Base-by-base conservation (phyloP, 441 rosid species). In the Erysimum pusillum region DNA sequence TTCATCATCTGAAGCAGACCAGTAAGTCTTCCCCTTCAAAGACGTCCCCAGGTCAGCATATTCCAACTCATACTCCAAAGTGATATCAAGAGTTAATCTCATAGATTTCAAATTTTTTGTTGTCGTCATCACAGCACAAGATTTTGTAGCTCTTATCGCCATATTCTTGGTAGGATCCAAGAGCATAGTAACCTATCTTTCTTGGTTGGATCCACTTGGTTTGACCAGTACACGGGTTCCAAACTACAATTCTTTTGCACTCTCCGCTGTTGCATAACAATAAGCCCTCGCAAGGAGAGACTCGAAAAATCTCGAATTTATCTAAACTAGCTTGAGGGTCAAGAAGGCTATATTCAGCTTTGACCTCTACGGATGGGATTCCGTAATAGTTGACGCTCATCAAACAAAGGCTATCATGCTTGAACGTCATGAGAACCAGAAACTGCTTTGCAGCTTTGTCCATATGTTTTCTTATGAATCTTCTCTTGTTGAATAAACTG, bases 31-130 rank as follows among this genome's bases (percentile, higher is more conserved):
- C 42, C 67, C 67, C 18, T 13, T 62, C 12, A 62, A 25, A 42
- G 1, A 63, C 22, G 25, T 4, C 2, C 38, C 3, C 2, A 0
- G 2, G 0, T 4, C 0, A 2, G 0, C 0, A 44, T 0, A 8
- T 18, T 3, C 3, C 1, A 63, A 2, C 1, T 1, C 0, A 15
- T 9, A 63, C n/a, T 63, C 22, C 10, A 1, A 13, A 45, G 25
- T 45, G 41, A 10, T 1, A 44, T 63, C 39, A 63, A 31, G 15
- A 64, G 42, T 64, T 46, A 3, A 64, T 1, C 31, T 64, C 69
- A 17, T 15, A 64, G 28, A 64, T 32, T 64, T 46, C 15, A 0
- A 28, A 44, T 4, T 28, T 4, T 4, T 12, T 4, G 5, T 0
- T 0, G n/a, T n/a, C n/a, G 14, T 1, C 2, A 20, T 0, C 2